These are phyloP conservation scores for Erythrobasidium yunnanense DNA, from an alignment of 768 basidiomycete species.

Conservation along the genomic window DNA sequence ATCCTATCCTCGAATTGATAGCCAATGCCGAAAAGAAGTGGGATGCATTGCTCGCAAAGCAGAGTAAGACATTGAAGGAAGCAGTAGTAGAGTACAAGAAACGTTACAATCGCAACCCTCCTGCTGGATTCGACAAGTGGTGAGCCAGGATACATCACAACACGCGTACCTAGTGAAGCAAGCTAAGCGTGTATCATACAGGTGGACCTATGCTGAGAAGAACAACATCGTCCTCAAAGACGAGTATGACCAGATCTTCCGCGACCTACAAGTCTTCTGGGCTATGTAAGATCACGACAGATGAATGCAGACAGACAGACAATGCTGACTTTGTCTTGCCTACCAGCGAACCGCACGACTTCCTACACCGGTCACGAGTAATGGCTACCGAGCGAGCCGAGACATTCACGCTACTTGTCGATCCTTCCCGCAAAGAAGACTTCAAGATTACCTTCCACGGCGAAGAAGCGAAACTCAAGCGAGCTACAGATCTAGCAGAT, in stretches of 20 bases:
- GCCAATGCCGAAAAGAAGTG: slow-evolving; percentile 68
- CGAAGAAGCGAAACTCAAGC: slow-evolving; percentile 32
- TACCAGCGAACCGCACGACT: slow-evolving; percentile 34
- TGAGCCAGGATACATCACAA: slow-evolving; percentile 40
- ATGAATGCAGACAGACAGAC: background rate
- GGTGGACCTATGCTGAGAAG: slow-evolving; percentile 46
- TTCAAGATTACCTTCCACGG: slow-evolving; percentile 27
- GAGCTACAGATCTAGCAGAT: slow-evolving; percentile 36
- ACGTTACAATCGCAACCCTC: slow-evolving; percentile 68
- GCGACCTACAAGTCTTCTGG: slow-evolving; percentile 41
- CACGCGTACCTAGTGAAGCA: no score
- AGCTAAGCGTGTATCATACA: slow-evolving; percentile 35
- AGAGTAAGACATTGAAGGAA: slow-evolving; percentile 65
- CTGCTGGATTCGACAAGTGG: slow-evolving; percentile 85
- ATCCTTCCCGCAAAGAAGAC: slow-evolving; percentile 25
- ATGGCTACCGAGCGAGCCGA: slow-evolving; percentile 37
- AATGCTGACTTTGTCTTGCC: background rate
- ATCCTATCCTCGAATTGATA: slow-evolving; percentile 80
- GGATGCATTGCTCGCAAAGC: slow-evolving; percentile 54
- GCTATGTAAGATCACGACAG: slow-evolving; percentile 13
- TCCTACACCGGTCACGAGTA: slow-evolving; percentile 31
- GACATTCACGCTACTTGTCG: slow-evolving; percentile 36
- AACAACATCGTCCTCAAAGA: slow-evolving; percentile 49
- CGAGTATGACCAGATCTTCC: slow-evolving; percentile 51
- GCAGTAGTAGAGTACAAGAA: slow-evolving; percentile 73